phyloP scores from a whole-genome alignment of 805 yeast species.

The Tetrapisispora phaffii region DNA sequence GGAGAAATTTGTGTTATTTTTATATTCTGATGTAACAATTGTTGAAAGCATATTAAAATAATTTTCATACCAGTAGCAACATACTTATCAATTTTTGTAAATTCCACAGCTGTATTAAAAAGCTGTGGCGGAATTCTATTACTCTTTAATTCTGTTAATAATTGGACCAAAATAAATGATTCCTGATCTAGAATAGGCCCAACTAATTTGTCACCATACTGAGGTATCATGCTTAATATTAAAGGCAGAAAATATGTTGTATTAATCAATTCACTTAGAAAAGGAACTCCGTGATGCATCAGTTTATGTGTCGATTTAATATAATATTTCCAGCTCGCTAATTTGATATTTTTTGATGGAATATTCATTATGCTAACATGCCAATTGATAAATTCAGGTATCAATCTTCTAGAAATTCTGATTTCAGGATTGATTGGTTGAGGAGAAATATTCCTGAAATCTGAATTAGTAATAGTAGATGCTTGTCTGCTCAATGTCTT shows the following conservation, averaged over 20 bases:
- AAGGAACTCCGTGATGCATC: constrained; percentile 12
- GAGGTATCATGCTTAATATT: constrained; percentile 4
- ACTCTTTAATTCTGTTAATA: neutral
- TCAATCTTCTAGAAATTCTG: neutral
- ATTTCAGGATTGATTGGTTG: neutral
- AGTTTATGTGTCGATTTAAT: constrained; percentile 21
- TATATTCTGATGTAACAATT: constrained; percentile 12
- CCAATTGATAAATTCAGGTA: constrained; percentile 16
- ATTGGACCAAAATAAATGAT: neutral
- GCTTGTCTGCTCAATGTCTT: constrained; percentile 1
- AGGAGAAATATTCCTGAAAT: neutral
- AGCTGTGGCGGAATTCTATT: constrained; percentile 1
- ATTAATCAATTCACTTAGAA: constrained; percentile 7
- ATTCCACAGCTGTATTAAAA: constrained; percentile 1
- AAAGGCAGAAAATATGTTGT: constrained; percentile 10
- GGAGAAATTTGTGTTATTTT: constrained; percentile 5
- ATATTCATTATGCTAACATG: constrained; percentile 10
- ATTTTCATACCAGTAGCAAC: constrained; percentile 16
- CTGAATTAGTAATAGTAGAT: neutral
- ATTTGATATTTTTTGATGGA: constrained; percentile 5
- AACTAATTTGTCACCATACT: constrained; percentile 2
- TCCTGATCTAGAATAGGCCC: constrained; percentile 1
- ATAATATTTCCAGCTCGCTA: constrained; percentile 24
- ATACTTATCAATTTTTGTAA: constrained; percentile 9
- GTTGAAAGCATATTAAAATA: constrained; percentile 16